Percentiles rank a stretch among this genome's conserved stretches.
Conservation (phyloP, 2,329 filamentous ascomycete species). For the Diaporthe destruens region DNA sequence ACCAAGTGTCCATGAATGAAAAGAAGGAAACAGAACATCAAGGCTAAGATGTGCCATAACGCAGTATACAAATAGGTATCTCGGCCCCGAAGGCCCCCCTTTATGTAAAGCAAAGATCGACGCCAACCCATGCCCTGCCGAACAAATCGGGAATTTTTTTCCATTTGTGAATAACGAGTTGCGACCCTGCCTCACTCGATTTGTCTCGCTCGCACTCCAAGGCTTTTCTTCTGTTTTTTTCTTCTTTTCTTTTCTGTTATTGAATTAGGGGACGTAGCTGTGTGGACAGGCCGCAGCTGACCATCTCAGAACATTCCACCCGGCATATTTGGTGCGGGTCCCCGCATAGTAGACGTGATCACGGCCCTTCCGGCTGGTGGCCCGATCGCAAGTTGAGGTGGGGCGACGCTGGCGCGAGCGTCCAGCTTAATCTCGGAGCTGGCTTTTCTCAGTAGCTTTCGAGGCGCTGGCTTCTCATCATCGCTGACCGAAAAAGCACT, state of each 20-base stretch:
- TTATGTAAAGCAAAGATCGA: conserved; percentile 42
- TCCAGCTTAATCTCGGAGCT: conserved; percentile 54
- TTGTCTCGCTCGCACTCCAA: background rate
- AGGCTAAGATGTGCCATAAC: conserved; percentile 36
- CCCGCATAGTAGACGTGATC: conserved; percentile 48
- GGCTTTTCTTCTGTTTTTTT: background rate
- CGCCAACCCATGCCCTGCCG: conserved; percentile 30
- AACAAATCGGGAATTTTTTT: conserved; percentile 18
- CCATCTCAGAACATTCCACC: conserved; percentile 51
- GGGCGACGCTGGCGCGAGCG: conserved; percentile 42
- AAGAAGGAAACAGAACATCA: conserved; percentile 28
- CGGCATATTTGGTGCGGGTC: conserved; percentile 47
- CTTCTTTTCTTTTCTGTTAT: background rate
- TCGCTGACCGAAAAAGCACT: conserved; percentile 51
- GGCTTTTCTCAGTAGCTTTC: conserved; percentile 58
- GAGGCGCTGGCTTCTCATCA: conserved; percentile 55
- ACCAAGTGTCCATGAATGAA: conserved; percentile 25
- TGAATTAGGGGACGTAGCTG: background rate
- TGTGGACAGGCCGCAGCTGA: background rate
- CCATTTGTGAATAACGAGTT: conserved; percentile 33
- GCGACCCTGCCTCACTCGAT: conserved; percentile 18
- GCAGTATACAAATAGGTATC: conserved; percentile 49
- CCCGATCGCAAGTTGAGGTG: conserved; percentile 49
- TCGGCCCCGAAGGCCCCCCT: conserved; percentile 44
- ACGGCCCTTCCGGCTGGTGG: conserved; percentile 53